Evolutionary conservation across 2,329 filamentous ascomycete genomes (phyloP).

Genomic region (Aspergillus hiratsukae): DNA sequence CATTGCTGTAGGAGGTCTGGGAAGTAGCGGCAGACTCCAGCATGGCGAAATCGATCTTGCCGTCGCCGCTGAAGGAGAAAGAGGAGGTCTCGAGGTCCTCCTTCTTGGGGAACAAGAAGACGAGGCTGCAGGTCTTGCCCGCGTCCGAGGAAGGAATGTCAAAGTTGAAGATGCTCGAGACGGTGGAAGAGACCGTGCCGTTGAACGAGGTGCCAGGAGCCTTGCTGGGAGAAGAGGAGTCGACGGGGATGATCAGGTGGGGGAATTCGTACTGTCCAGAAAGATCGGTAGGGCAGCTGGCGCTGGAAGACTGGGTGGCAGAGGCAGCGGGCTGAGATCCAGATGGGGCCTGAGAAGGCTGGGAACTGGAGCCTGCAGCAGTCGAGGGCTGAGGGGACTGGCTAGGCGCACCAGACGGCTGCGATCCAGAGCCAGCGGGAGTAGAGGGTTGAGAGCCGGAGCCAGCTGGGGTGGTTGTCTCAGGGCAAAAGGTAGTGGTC

Average conservation of each 20-base stretch:
- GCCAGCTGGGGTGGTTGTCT: conserved; percentile 6
- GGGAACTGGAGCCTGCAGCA: neutral
- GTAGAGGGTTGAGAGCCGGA: neutral
- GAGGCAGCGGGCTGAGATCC: conserved; percentile 1
- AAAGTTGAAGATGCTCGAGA: conserved; percentile 65
- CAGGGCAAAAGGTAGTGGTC: conserved; percentile 17
- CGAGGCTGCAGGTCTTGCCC: conserved; percentile 59
- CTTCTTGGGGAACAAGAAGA: conserved; percentile 61
- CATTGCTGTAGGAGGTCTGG: conserved; percentile 52
- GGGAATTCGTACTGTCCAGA: conserved; percentile 52
- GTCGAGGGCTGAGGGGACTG: neutral
- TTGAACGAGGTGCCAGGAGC: conserved; percentile 52
- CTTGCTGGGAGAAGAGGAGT: conserved; percentile 50
- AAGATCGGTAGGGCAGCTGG: conserved; percentile 44
- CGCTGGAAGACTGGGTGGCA: conserved; percentile 10
- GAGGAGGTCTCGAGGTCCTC: conserved; percentile 56
- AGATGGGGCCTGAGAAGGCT: neutral
- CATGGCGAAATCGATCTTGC: conserved; percentile 50
- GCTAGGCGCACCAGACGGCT: conserved; percentile 5
- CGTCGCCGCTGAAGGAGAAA: conserved; percentile 53
- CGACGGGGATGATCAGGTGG: conserved; percentile 59
- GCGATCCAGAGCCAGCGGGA: neutral
- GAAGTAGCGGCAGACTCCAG: conserved; percentile 45
- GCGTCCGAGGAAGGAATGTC: conserved; percentile 53
- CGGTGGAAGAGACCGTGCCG: conserved; percentile 50